phyloP scores from a whole-genome alignment of 2,329 filamentous ascomycete species.

The Zarea fungicola region DNA sequence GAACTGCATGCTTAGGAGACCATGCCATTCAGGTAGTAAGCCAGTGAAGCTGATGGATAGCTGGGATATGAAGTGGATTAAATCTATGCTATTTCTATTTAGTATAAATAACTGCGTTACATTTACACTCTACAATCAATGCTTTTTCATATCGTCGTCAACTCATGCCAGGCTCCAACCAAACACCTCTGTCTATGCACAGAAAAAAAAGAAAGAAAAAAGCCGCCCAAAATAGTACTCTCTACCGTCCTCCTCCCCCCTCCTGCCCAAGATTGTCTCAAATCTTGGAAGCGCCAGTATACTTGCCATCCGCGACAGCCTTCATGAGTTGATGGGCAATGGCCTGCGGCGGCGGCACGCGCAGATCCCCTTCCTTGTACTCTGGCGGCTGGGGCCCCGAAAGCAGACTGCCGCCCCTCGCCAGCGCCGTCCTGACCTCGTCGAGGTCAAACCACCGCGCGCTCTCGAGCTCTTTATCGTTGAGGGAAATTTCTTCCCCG shows the following conservation, averaged over 20 bases:
- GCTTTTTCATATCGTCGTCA: constrained; percentile 3
- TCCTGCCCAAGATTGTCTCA: constrained; percentile 22
- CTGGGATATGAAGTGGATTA: neutral
- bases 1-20: neutral
- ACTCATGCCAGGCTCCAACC: neutral
- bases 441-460: constrained; percentile 84
- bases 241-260: too few species aligned
- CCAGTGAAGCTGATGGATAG: neutral
- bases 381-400: constrained; percentile 58
- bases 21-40: neutral
- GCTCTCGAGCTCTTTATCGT: constrained; percentile 87
- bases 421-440: constrained; percentile 71
- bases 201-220: neutral
- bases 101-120: neutral
- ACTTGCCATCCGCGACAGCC: constrained; percentile 72
- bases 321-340: constrained; percentile 87
- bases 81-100: constrained; percentile 1
- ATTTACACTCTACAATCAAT: neutral
- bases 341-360: constrained; percentile 77
- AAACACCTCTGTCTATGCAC: constrained; percentile 3
- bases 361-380: constrained; percentile 71
- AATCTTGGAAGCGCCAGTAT: constrained; percentile 50
- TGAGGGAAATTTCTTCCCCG: constrained; percentile 76
- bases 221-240: too few species aligned
- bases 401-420: constrained; percentile 58